Percentiles rank a stretch among this genome's conserved stretches.
phyloP scores from a whole-genome alignment of 1,284 basidiomycete species.

The Pyrrhoderma lamaoense region DNA sequence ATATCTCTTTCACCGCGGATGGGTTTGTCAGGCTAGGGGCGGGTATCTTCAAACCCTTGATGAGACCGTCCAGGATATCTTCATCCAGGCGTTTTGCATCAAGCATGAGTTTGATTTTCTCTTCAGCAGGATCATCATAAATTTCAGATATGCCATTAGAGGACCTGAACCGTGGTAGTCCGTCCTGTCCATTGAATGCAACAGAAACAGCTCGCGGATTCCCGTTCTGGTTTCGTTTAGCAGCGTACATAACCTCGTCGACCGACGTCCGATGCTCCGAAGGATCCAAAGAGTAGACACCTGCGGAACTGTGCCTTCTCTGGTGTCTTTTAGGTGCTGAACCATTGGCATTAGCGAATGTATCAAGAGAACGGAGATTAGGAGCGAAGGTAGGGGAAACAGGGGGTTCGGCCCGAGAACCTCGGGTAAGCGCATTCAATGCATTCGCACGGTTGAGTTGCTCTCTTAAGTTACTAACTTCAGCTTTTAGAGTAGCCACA shows the following conservation, averaged over 20 bases:
- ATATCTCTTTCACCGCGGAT: conserved; percentile 91
- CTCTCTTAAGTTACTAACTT: conserved; percentile 87
- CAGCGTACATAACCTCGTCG: conserved; percentile 73
- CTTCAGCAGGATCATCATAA: conserved; percentile 87
- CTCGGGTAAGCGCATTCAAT: conserved; percentile 73
- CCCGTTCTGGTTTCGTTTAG: conserved; percentile 64
- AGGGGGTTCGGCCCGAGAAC: conserved; percentile 60
- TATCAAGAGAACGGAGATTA: conserved; percentile 52
- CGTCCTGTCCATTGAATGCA: conserved; percentile 77
- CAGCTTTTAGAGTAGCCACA: conserved; percentile 83
- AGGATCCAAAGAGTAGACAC: conserved; percentile 60
- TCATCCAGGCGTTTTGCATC: conserved; percentile 90
- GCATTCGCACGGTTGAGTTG: conserved; percentile 94
- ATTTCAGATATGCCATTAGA: conserved; percentile 68
- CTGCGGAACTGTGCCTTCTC: conserved; percentile 80
- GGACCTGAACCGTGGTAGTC: conserved; percentile 57
- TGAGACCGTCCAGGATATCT: conserved; percentile 87
- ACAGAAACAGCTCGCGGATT: conserved; percentile 92
- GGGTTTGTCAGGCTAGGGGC: conserved; percentile 87
- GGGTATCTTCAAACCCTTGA: conserved; percentile 91
- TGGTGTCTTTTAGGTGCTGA: conserved; percentile 50
- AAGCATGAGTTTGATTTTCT: conserved; percentile 92
- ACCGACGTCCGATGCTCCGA: conserved; percentile 61
- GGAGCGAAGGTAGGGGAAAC: conserved; percentile 79
- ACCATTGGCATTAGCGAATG: conserved; percentile 30